Percentiles rank a stretch among this genome's conserved stretches.
Evolutionary conservation across 78 protist species (phyloP).

Genomic region (Dictyostelium intermedium): DNA sequence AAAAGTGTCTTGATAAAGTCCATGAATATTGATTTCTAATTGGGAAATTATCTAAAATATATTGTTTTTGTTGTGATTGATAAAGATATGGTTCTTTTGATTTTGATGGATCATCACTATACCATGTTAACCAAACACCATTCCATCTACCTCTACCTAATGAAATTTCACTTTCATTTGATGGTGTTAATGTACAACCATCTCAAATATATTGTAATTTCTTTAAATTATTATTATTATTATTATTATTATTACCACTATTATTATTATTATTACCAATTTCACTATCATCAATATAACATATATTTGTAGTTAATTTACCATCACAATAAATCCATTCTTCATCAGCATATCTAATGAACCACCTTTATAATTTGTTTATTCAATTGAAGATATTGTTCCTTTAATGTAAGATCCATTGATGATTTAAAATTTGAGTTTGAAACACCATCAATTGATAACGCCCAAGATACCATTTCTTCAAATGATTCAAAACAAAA

Average conservation of each 20-base stretch:
- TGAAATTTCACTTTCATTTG: not conserved
- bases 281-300: too few species aligned
- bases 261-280: too few species aligned
- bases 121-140: constrained; percentile 75
- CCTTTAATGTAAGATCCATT: constrained; percentile 45
- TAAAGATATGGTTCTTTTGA: constrained; percentile 49
- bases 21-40: constrained; percentile 45
- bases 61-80: constrained; percentile 41
- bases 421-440: constrained; percentile 66
- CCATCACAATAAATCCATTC: constrained; percentile 75
- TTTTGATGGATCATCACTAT: not conserved
- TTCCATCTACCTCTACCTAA: constrained; percentile 71
- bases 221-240: too few species aligned
- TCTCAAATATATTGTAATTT: constrained; percentile 66
- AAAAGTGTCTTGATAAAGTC: constrained; percentile 75
- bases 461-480: constrained; percentile 5
- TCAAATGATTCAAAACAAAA: constrained; percentile 16
- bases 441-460: constrained; percentile 56
- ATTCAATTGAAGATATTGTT: constrained; percentile 1
- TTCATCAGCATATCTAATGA: constrained; percentile 43
- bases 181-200: constrained; percentile 32
- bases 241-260: too few species aligned
- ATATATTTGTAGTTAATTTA: too few species aligned
- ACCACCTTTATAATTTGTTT: constrained; percentile 47
- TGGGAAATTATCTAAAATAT: constrained; percentile 42